Percentiles rank a stretch among this genome's conserved stretches.
Conservation (phyloP, 2,329 filamentous ascomycete genomes). For the Xylariaceae sp. region DNA sequence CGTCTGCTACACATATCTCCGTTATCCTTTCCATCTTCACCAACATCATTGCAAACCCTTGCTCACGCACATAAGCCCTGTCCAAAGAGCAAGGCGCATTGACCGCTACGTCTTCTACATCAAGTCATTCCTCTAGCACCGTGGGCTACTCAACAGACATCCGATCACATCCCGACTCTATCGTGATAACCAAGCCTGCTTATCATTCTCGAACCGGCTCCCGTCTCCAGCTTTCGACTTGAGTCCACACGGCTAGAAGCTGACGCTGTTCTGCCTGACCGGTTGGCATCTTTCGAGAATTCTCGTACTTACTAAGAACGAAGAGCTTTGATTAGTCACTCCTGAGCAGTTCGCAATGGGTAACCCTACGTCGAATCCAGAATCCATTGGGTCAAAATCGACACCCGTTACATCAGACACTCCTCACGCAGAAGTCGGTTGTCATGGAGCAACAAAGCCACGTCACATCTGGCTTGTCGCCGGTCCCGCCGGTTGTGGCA, state of each 20-base stretch:
- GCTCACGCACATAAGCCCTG: neutral
- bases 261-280: neutral
- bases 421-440: constrained; percentile 25
- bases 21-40: neutral
- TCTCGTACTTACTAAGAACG: constrained; percentile 41
- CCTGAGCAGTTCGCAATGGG: constrained; percentile 29
- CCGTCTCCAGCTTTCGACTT: neutral
- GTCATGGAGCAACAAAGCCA: constrained; percentile 31
- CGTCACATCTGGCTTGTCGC: constrained; percentile 79
- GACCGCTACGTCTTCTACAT: neutral
- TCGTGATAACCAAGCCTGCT: neutral
- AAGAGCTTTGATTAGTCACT: constrained; percentile 32
- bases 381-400: constrained; percentile 29
- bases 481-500: constrained; percentile 72
- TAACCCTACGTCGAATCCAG: constrained; percentile 27
- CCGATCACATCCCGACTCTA: neutral
- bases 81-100: neutral
- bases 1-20: constrained; percentile 1
- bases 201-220: neutral
- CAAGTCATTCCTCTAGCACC: neutral
- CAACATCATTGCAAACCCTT: neutral
- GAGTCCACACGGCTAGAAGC: neutral
- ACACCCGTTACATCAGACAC: constrained; percentile 30
- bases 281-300: constrained; percentile 48
- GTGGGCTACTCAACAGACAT: constrained; percentile 2